A percentile compares a stretch with the other conserved stretches of the same genome.
phyloP scores from a whole-genome alignment of 441 rosid species.

The Euphorbia schlechtendalii region DNA sequence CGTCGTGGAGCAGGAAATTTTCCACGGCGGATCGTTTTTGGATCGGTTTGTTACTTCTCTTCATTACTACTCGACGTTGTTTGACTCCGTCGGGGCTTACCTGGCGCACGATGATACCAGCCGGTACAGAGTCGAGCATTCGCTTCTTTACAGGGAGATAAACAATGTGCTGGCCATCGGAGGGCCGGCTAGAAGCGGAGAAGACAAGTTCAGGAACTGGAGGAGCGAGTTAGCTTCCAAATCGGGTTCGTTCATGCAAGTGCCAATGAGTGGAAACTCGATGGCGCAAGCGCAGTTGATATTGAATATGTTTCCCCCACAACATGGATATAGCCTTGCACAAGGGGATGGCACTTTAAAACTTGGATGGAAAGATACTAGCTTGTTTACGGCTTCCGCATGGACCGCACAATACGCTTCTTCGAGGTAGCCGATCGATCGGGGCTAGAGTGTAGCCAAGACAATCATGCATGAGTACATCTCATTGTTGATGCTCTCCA shows the following conservation, averaged over 20 bases:
- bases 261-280: conserved; percentile 52
- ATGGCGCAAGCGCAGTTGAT: conserved; percentile 72
- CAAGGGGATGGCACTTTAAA: conserved; percentile 56
- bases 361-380: conserved; percentile 65
- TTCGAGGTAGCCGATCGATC: conserved; percentile 21
- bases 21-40: conserved; percentile 44
- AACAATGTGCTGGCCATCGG: conserved; percentile 60
- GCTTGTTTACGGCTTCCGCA: conserved; percentile 57
- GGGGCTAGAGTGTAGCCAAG: no score
- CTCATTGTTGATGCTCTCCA: not conserved
- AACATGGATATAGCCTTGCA: conserved; percentile 48
- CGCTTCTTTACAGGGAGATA: conserved; percentile 44
- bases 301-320: conserved; percentile 55
- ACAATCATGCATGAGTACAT: no score
- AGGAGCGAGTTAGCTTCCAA: conserved; percentile 33
- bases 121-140: conserved; percentile 44
- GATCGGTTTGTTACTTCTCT: conserved; percentile 62
- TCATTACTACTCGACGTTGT: conserved; percentile 53
- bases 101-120: conserved; percentile 32
- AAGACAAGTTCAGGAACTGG: conserved; percentile 54
- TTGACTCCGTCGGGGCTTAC: conserved; percentile 54
- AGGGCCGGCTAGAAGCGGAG: conserved; percentile 64
- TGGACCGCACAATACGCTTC: conserved; percentile 40
- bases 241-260: conserved; percentile 29
- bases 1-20: conserved; percentile 53